Conservation (phyloP, 352 stramenopile genomes). For the Phytophthora parvispora region DNA sequence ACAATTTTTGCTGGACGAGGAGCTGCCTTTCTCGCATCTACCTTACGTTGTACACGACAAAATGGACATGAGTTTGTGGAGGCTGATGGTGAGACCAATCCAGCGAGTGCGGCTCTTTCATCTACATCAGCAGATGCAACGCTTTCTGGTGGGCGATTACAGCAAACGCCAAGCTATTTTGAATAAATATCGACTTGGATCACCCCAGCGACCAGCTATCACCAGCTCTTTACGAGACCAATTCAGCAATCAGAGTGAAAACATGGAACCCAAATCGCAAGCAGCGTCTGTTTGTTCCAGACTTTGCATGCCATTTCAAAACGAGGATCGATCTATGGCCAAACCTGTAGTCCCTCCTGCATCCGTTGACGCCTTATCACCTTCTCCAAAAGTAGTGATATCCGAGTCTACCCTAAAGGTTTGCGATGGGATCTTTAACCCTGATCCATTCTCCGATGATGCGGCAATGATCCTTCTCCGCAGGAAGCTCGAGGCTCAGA, state of each 20-base stretch:
- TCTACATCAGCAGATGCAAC: slow-evolving; percentile 33
- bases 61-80: slow-evolving; percentile 50
- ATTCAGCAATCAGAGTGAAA: neutral
- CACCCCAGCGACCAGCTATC: slow-evolving; percentile 6
- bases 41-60: slow-evolving; percentile 28
- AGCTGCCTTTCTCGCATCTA: slow-evolving; percentile 21
- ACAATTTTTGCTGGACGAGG: slow-evolving; percentile 4
- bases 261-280: neutral
- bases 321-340: neutral
- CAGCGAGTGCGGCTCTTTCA: slow-evolving; percentile 46
- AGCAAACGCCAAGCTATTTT: slow-evolving; percentile 20
- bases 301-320: neutral
- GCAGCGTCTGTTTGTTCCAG: neutral
- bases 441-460: slow-evolving; percentile 21
- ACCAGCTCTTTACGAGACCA: neutral
- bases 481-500: slow-evolving; percentile 7
- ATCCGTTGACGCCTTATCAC: neutral
- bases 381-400: slow-evolving; percentile 16
- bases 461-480: slow-evolving; percentile 27
- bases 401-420: slow-evolving; percentile 12
- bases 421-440: slow-evolving; percentile 26
- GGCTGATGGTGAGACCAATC: slow-evolving; percentile 47
- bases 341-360: neutral
- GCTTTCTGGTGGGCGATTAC: slow-evolving; percentile 25
- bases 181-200: slow-evolving; percentile 7